phyloP scores from a whole-genome alignment of 169 alveolate species.

The Blepharisma undulans region DNA sequence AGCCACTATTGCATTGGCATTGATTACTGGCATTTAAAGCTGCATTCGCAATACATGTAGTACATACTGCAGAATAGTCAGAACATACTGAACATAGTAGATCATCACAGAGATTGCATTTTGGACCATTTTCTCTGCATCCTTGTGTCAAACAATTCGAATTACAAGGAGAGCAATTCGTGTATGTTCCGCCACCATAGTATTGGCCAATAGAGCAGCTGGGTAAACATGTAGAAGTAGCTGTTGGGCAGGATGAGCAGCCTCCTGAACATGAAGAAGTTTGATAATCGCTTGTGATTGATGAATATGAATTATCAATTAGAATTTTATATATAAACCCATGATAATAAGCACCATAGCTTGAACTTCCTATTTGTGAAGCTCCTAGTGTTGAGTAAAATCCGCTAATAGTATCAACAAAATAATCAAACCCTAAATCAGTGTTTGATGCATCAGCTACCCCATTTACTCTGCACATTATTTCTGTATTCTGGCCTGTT shows the following conservation, averaged over 20 bases:
- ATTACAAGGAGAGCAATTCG: background rate
- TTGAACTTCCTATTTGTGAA: background rate
- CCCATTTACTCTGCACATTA: background rate
- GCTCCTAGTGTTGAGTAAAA: background rate
- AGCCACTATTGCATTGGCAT: background rate
- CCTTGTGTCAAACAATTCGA: background rate
- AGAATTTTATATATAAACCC: background rate
- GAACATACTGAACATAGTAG: background rate
- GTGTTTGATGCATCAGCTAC: background rate
- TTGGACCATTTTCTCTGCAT: background rate
- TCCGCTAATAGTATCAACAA: background rate
- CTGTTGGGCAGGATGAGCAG: background rate
- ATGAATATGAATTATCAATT: background rate
- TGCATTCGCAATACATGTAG: background rate
- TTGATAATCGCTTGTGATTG: background rate
- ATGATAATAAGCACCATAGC: background rate
- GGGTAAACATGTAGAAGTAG: background rate
- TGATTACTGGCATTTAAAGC: background rate
- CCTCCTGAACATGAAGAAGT: background rate
- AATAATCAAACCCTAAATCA: background rate
- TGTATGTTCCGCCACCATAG: background rate
- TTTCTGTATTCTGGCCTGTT: background rate
- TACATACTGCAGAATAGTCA: background rate
- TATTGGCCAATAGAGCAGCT: background rate
- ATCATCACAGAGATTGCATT: conserved; percentile 6